A percentile compares a stretch with the other conserved stretches of the same genome.
phyloP scores from a whole-genome alignment of 1,284 basidiomycete species.

The Hemileia vastatrix region DNA sequence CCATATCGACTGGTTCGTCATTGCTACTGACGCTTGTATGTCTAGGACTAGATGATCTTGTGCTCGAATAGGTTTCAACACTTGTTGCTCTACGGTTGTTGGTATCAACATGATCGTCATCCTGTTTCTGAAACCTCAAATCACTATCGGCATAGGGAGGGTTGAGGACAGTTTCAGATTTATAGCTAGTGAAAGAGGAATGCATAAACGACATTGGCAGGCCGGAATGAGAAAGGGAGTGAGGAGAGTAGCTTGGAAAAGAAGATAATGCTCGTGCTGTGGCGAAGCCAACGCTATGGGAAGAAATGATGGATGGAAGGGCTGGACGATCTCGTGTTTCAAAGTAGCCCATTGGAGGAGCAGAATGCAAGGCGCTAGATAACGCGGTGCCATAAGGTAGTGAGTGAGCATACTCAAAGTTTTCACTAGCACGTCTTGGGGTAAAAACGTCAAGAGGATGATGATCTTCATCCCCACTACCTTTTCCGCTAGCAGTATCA shows the following conservation, averaged over 20 bases:
- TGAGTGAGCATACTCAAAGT: not conserved
- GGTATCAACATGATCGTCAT: not conserved
- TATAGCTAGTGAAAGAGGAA: conserved; percentile 7
- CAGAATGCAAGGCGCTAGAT: conserved; percentile 1
- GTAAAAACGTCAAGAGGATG: not conserved
- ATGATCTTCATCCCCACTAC: too few species aligned
- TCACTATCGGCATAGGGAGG: conserved; percentile 13
- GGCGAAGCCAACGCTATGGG: not conserved
- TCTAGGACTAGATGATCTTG: conserved; percentile 4
- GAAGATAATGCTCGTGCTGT: not conserved
- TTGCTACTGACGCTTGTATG: not conserved
- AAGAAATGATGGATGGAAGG: not conserved
- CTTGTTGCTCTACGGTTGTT: not conserved
- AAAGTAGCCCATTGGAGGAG: conserved; percentile 16
- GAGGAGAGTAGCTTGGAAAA: not conserved
- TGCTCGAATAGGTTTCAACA: conserved; percentile 8
- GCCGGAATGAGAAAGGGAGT: not conserved
- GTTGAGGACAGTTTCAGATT: conserved; percentile 15
- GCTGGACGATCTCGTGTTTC: conserved; percentile 1
- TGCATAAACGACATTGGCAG: not conserved
- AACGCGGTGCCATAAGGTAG: not conserved
- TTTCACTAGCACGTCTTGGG: not conserved
- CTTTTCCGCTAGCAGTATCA: too few species aligned
- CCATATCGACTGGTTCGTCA: conserved; percentile 17
- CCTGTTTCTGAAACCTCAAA: conserved; percentile 9